A percentile compares a stretch with the other conserved stretches of the same genome.
phyloP scores from a whole-genome alignment of 1,139 yeast species.

The Pichia sp. region DNA sequence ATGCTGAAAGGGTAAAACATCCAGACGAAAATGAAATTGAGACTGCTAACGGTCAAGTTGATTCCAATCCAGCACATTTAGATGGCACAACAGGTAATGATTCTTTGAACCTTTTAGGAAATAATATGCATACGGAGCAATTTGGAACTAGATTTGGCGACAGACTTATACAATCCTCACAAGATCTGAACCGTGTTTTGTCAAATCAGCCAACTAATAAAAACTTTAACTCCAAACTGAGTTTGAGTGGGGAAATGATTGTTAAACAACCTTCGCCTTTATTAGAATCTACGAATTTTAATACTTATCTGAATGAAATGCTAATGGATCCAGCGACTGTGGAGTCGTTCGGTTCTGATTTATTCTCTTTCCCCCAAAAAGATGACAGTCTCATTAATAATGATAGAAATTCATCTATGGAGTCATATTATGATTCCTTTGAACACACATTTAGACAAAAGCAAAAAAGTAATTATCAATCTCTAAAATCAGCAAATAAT shows the following conservation, averaged over 20 bases:
- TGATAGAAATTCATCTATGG: background rate
- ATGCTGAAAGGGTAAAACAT: constrained; percentile 1
- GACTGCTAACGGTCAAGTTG: background rate
- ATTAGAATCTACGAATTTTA: constrained; percentile 3
- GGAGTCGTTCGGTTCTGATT: constrained; percentile 8
- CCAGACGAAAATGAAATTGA: background rate
- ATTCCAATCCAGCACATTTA: background rate
- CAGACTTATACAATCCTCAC: constrained; percentile 15
- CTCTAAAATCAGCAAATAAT: background rate
- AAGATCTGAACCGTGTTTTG: constrained; percentile 4
- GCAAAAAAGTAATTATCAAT: constrained; percentile 2
- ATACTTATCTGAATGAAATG: background rate
- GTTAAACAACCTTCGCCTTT: constrained; percentile 1
- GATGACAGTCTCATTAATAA: background rate
- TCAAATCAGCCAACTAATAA: background rate
- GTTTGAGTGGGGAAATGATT: too few relatives aligned
- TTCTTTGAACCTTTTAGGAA: background rate
- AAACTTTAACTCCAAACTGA: too few relatives aligned
- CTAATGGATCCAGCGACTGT: constrained; percentile 3
- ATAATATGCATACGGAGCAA: too few relatives aligned
- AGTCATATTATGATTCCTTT: constrained; percentile 2
- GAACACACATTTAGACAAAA: constrained; percentile 1
- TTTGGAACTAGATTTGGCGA: constrained; percentile 21
- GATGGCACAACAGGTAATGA: background rate
- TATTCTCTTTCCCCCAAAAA: constrained; percentile 1